Conservation (phyloP, 2,329 filamentous ascomycete genomes). For the Aspergillus unguis region DNA sequence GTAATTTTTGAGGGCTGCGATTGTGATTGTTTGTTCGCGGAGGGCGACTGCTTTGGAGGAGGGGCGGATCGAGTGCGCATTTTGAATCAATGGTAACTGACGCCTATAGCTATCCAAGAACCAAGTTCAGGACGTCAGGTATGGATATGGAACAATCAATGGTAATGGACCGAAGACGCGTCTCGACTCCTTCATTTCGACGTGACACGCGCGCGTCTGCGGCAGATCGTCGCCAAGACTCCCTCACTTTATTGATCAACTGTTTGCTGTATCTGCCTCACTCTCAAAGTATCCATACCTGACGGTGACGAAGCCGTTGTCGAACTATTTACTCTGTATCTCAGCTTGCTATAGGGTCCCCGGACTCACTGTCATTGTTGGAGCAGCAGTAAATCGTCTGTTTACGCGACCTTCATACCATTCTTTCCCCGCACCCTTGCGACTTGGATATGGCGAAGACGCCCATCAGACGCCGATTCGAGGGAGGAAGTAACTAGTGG, state of each 20-base stretch:
- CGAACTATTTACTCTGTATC: neutral
- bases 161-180: neutral
- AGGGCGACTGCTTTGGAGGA: conserved; percentile 12
- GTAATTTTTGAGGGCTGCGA: conserved; percentile 16
- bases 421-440: conserved; percentile 13
- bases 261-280: neutral
- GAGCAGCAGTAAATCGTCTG: neutral
- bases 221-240: conserved; percentile 5
- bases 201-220: conserved; percentile 4
- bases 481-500: conserved; percentile 1
- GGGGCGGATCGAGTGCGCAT: conserved; percentile 29
- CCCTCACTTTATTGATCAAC: neutral
- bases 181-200: neutral
- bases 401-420: conserved; percentile 6
- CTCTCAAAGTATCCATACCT: neutral
- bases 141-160: too few relatives aligned
- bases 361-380: neutral
- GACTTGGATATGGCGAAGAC: conserved; percentile 14
- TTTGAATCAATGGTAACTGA: neutral
- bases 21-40: conserved; percentile 22
- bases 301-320: conserved; percentile 1
- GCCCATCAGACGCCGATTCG: neutral
- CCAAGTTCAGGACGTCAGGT: too few relatives aligned
- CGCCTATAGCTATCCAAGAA: neutral
- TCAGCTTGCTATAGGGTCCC: neutral